Percentiles rank a stretch among this genome's conserved stretches.
Conservation (phyloP, 179 eudicot genomes). For the Camellia oleifera region DNA sequence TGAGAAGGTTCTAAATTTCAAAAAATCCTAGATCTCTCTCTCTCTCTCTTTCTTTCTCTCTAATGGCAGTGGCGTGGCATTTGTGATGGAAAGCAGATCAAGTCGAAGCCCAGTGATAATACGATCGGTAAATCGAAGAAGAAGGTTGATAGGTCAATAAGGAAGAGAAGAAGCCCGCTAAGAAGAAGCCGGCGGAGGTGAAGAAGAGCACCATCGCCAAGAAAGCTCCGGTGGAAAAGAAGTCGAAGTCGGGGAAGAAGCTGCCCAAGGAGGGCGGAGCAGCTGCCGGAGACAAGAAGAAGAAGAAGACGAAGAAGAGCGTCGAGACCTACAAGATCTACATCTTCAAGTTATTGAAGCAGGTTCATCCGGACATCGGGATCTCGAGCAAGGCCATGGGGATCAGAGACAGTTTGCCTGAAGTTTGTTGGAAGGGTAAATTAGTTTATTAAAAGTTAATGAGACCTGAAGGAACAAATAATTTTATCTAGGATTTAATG, state of each 20-base stretch:
- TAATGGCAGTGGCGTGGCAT: too few species aligned
- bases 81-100: too few species aligned
- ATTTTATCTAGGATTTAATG: too few species aligned
- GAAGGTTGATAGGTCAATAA: too few species aligned
- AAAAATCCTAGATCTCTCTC: too few species aligned
- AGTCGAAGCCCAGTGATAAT: too few species aligned
- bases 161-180: slow-evolving; percentile 48
- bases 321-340: slow-evolving; percentile 71
- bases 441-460: too few species aligned
- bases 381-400: slow-evolving; percentile 72
- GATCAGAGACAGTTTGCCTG: slow-evolving; percentile 17
- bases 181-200: slow-evolving; percentile 49
- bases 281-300: slow-evolving; percentile 52
- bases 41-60: too few species aligned
- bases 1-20: too few species aligned
- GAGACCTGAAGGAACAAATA: too few species aligned
- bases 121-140: too few species aligned
- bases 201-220: slow-evolving; percentile 40
- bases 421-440: too few species aligned
- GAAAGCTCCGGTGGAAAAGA: slow-evolving; percentile 54
- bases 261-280: slow-evolving; percentile 54
- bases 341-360: slow-evolving; percentile 63
- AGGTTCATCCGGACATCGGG: slow-evolving; percentile 66
- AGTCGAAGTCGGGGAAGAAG: slow-evolving; percentile 61
- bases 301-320: slow-evolving; percentile 69